Conservation (phyloP, 192 early-diverging fungal species). For the Umbelopsis sp. region DNA sequence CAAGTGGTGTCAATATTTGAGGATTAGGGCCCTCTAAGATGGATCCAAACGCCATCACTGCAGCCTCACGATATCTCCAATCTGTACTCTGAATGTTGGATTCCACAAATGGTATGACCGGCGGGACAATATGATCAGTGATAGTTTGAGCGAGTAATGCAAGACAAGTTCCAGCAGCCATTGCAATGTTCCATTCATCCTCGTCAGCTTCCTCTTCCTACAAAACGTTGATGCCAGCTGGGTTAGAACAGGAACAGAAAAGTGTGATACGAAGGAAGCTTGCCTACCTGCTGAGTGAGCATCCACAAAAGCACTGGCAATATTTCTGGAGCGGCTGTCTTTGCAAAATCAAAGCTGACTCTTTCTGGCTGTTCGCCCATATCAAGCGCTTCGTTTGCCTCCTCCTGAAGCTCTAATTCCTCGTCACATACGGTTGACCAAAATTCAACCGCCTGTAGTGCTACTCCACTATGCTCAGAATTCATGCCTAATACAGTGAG, state of each 20-base stretch:
- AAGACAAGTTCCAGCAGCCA: conserved; percentile 97
- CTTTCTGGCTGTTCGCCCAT: conserved; percentile 51
- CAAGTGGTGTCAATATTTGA: conserved; percentile 65
- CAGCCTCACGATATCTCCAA: conserved; percentile 96
- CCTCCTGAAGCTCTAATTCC: conserved; percentile 78
- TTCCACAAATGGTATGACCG: conserved; percentile 91
- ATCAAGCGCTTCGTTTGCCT: conserved; percentile 62
- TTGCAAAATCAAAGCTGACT: conserved; percentile 77
- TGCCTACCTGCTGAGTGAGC: conserved; percentile 75
- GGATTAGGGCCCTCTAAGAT: conserved; percentile 92
- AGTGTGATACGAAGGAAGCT: not conserved
- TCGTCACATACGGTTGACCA: conserved; percentile 99
- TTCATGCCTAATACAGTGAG: conserved; percentile 94
- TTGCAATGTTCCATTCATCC: conserved; percentile 98
- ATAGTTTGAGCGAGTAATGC: conserved; percentile 84
- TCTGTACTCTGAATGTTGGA: conserved; percentile 79
- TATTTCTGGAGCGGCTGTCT: conserved; percentile 74
- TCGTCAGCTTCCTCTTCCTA: conserved; percentile 98
- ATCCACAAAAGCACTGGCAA: conserved; percentile 84
- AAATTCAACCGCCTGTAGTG: conserved; percentile 97
- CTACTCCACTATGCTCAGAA: conserved; percentile 85
- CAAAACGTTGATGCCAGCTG: not conserved
- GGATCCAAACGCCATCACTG: conserved; percentile 98
- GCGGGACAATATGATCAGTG: conserved; percentile 76
- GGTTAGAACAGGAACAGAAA: not conserved